Evolutionary conservation across 306 rosid species (phyloP), one percentile per base, ranked within the genome.

Genomic region (Inga oerstediana): DNA sequence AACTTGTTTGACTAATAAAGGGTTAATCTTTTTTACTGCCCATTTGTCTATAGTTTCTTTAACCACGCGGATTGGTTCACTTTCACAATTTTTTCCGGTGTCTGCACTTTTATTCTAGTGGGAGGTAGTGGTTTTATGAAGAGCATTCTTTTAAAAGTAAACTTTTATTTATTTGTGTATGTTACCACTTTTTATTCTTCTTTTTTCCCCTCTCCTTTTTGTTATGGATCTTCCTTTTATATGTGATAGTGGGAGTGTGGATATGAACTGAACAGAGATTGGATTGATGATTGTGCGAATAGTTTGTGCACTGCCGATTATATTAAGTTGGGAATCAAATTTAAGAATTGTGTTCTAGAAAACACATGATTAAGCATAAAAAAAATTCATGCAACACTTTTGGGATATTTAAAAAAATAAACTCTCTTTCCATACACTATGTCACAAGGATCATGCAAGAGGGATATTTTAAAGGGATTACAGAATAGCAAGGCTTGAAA

Each of bases 1-100:
- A 92, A 92, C 84, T 92, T 92, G 88, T 92, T 92, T 88, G 93
- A 85, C 84, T 82, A 56, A 72, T 44, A 15, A 24, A 65, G 80
- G 52, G 2, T 54, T 41, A 0, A 74, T 75, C 46, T 80, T 72
- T 61, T 72, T 61, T 45, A 64, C 13, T 22, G 70, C 7, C 70
- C 41, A 30, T 64, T 64, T 13, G 70, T 52, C 37, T 10, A 10
- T 12, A 74, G 45, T 66, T 75, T 73, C 61, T 45, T 8, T 43
- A 46, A 46, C 32, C 27, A 16, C 5, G n/a, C 35, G 79, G 41
- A 15, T 62, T 74, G 35, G 46, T 65, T 77, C 75, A n/a, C 15
- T 51, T 81, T 51, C 39, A 19, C 76, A 59, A 76, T 13, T 59
- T 80, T 81, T 84, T 84, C 84, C 81, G 65, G 79, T 83, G 89